Evolutionary conservation across 1,284 basidiomycete genomes (phyloP).

Genomic region (Fomitopsis schrenkii): DNA sequence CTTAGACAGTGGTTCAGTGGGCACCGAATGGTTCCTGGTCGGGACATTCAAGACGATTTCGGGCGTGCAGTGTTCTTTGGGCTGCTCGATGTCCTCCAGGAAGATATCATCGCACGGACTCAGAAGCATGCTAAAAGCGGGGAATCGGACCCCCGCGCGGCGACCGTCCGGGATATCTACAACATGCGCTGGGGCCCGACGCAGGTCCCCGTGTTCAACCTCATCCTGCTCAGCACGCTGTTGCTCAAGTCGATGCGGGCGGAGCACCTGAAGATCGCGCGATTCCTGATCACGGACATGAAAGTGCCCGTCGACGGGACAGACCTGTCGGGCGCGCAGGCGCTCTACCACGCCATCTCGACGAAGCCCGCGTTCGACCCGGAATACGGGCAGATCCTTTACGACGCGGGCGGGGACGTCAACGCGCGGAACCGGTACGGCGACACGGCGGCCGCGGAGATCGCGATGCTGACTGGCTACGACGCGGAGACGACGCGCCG

Average conservation of each 20-base stretch:
- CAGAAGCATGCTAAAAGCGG: not conserved
- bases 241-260: constrained; percentile 6
- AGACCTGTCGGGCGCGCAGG: constrained; percentile 37
- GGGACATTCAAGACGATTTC: not conserved
- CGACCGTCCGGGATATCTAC: constrained; percentile 15
- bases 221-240: not conserved
- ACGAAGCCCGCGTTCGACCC: constrained; percentile 38
- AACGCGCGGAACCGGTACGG: constrained; percentile 38
- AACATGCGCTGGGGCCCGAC: constrained; percentile 20
- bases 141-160: not conserved
- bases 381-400: constrained; percentile 38
- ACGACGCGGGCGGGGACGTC: constrained; percentile 37
- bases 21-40: not conserved
- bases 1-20: not conserved
- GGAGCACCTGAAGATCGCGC: constrained; percentile 28
- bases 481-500: constrained; percentile 18
- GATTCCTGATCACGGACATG: constrained; percentile 29
- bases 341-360: constrained; percentile 37
- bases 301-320: constrained; percentile 34
- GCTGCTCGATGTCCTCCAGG: not conserved
- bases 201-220: constrained; percentile 13
- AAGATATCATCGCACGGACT: not conserved
- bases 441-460: constrained; percentile 36
- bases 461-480: constrained; percentile 26
- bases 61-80: not conserved